Percentiles rank a stretch among this genome's conserved stretches.
These are phyloP conservation scores for Leptographium wingfieldii DNA, from an alignment of 2,329 filamentous ascomycete genomes.

Conservation along the genomic window DNA sequence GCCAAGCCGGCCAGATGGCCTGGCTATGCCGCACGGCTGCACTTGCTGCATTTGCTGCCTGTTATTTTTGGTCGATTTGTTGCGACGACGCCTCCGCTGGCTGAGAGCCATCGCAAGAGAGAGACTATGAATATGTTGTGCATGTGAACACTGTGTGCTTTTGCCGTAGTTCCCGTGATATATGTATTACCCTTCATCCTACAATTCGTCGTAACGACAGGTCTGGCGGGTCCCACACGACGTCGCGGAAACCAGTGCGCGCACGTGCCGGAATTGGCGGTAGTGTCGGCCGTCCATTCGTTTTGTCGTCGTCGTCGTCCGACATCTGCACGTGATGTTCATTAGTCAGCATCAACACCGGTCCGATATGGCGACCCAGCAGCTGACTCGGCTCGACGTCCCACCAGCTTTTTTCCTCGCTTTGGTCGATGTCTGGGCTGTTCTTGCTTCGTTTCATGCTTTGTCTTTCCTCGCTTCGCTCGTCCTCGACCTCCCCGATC, in stretches of 20 bases:
- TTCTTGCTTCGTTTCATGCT: neutral
- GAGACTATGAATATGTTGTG: neutral
- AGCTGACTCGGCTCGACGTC: neutral
- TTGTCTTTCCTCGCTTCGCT: too few relatives aligned
- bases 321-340: conserved; percentile 13
- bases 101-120: neutral
- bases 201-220: conserved; percentile 13
- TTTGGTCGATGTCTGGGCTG: neutral
- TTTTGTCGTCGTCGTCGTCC: neutral
- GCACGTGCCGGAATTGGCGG: conserved; percentile 14
- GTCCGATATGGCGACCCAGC: conserved; percentile 1
- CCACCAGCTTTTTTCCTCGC: neutral
- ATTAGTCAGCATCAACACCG: conserved; percentile 18
- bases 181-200: conserved; percentile 2
- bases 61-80: neutral
- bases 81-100: neutral
- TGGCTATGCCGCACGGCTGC: too few relatives aligned
- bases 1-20: neutral
- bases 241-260: conserved; percentile 20
- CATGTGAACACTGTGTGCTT: neutral
- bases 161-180: too few relatives aligned
- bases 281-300: neutral
- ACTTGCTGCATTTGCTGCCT: too few relatives aligned
- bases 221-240: conserved; percentile 27
- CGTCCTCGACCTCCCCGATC: conserved; percentile 10